These are phyloP conservation scores for Morella rubra DNA, from an alignment of 306 rosid species.

Conservation along the genomic window DNA sequence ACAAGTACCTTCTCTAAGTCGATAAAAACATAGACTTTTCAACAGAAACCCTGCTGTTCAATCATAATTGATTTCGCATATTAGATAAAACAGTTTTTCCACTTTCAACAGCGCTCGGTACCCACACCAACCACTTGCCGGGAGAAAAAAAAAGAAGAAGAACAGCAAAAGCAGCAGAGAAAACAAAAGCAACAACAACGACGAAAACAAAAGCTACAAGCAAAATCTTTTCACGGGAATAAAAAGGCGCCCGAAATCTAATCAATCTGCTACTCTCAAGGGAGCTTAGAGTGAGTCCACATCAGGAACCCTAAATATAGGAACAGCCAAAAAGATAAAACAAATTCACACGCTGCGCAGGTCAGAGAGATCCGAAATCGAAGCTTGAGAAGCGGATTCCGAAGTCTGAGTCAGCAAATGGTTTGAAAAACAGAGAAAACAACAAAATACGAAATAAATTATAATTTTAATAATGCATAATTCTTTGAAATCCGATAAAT, in stretches of 20 bases:
- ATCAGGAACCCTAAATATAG: conserved; percentile 37
- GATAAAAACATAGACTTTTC: conserved; percentile 17
- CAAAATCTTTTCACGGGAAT: background rate
- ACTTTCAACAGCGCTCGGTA: background rate
- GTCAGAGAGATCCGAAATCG: conserved; percentile 37
- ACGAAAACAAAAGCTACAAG: background rate
- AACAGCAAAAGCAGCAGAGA: conserved; percentile 19
- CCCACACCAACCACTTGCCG: conserved; percentile 10
- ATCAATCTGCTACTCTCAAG: conserved; percentile 39
- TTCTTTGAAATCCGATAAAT: background rate
- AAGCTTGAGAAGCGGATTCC: conserved; percentile 25
- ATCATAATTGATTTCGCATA: background rate
- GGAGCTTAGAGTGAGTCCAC: conserved; percentile 34
- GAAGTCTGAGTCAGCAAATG: conserved; percentile 10
- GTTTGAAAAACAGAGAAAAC: background rate
- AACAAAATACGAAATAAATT: background rate
- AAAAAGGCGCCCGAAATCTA: conserved; percentile 23
- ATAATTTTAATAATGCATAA: background rate
- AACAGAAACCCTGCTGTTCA: conserved; percentile 10
- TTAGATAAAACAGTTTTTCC: background rate
- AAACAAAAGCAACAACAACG: conserved; percentile 4
- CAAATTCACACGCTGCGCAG: conserved; percentile 3
- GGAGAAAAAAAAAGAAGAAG: background rate
- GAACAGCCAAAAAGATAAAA: background rate
- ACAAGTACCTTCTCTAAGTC: background rate